Evolutionary conservation across 2,329 filamentous ascomycete genomes (phyloP).

Genomic region (Neopestalotiopsis rosae): DNA sequence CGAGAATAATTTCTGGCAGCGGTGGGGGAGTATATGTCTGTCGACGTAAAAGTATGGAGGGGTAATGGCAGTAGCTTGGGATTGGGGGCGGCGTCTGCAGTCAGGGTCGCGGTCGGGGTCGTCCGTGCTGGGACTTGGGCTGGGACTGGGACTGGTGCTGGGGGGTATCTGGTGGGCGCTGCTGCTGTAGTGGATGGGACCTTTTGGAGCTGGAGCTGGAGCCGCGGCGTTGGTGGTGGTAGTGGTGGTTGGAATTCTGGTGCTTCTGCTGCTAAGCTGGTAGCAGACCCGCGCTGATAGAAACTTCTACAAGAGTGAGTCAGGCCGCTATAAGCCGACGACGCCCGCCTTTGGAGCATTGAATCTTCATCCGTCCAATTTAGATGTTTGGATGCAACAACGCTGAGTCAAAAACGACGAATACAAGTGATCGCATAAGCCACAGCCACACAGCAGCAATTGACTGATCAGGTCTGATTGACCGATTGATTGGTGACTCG

Average conservation of each 20-base stretch:
- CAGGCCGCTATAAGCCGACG: slow-evolving; percentile 38
- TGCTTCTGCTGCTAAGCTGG: slow-evolving; percentile 10
- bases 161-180: neutral
- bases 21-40: slow-evolving; percentile 12
- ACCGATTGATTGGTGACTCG: neutral
- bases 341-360: slow-evolving; percentile 27
- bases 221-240: neutral
- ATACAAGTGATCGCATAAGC: neutral
- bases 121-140: slow-evolving; percentile 13
- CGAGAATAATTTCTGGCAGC: slow-evolving; percentile 15
- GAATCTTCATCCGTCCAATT: slow-evolving; percentile 31
- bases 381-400: slow-evolving; percentile 6
- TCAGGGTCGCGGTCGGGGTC: slow-evolving; percentile 16
- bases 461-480: neutral
- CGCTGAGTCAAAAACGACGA: neutral
- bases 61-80: slow-evolving; percentile 9
- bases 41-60: slow-evolving; percentile 13
- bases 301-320: slow-evolving; percentile 39
- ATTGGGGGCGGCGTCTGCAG: neutral
- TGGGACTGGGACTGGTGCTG: neutral
- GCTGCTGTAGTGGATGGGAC: slow-evolving; percentile 7
- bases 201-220: neutral
- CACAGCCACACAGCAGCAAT: neutral
- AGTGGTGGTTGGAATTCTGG: neutral
- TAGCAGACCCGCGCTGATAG: slow-evolving; percentile 25